These are phyloP conservation scores for Acer negundo DNA, from an alignment of 345 rosid species.

Conservation along the genomic window DNA sequence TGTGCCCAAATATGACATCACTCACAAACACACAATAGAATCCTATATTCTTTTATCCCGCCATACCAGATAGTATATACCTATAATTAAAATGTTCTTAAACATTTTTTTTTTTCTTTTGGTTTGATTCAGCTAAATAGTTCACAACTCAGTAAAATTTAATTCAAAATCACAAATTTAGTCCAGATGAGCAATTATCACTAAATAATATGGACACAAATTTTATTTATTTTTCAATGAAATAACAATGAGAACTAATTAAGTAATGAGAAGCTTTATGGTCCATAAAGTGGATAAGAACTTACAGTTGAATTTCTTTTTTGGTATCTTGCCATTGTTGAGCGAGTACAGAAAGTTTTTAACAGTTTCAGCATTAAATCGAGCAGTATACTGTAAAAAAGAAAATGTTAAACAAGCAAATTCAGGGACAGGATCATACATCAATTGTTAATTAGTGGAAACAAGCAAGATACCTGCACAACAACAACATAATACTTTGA, in stretches of 20 bases:
- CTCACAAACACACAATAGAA: neutral
- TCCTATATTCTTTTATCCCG: neutral
- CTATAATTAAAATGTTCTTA: neutral
- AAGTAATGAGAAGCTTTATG: neutral
- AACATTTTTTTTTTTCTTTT: neutral
- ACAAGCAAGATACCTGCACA: slow-evolving; percentile 62
- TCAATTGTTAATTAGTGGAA: slow-evolving; percentile 5
- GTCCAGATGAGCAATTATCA: neutral
- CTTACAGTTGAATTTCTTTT: slow-evolving; percentile 88
- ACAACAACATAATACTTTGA: slow-evolving; percentile 82
- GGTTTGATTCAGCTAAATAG: neutral
- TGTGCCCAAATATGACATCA: neutral
- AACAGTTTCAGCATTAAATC: slow-evolving; percentile 82
- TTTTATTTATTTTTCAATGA: neutral
- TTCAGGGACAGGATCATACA: neutral
- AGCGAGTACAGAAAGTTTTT: slow-evolving; percentile 64
- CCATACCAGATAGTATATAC: slow-evolving; percentile 2
- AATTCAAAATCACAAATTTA: neutral
- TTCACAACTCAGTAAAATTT: neutral
- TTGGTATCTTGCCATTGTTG: slow-evolving; percentile 70
- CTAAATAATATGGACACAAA: neutral
- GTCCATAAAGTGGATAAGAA: slow-evolving; percentile 17
- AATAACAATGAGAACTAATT: neutral
- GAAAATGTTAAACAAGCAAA: slow-evolving; percentile 12
- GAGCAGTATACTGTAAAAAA: slow-evolving; percentile 67